Base-by-base conservation (phyloP, 495 filamentous ascomycete species). In the Hypoxylon fragiforme region DNA sequence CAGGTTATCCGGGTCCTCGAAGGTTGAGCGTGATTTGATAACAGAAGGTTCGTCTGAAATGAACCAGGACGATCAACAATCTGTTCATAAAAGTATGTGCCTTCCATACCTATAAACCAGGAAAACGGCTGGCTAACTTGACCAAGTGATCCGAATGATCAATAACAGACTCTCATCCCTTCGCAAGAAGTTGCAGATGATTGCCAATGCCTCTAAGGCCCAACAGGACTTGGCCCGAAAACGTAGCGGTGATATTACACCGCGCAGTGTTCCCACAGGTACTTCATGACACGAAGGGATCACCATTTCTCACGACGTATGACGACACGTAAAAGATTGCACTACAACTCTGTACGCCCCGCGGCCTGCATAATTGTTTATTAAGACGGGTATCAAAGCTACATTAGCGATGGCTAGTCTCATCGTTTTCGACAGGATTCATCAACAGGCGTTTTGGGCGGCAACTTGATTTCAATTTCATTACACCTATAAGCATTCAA, bases 61-160 rank as follows among this genome's bases (percentile, higher is more conserved):
- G 44, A 83, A 85, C 68, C 75, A 77, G 42, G 87, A 91, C 52
- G 88, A 92, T 69, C 84, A 87, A 58, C 79, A 86, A 62, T 73
- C 82, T 9, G 81, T 92, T 14, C 70, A 85, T 39, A 91, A 88
- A 66, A 73, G 88, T 91, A 63, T 36, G 69, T 54, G 1, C 20
- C 9, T 36, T 11, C 12, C 44, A 4, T 41, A 3, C 3, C 14
- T 16, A 6, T 15, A 7, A 35, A 11, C 7, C 15, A 50, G 6
- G 21, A 31, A 46, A 14, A 22, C 18, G 1, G 16, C 13, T 12
- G 39, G 35, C 57, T 67, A 53, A 69, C 58, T 11, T 20, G 16
- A 21, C 24, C 6, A 44, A 78, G 75, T 78, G 73, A 75, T 78
- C 36, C 59, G 70, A 19, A 78, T 78, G 75, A 70, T 76, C 42